Evolutionary conservation across 2,329 filamentous ascomycete species (phyloP).

Genomic region (Botrytis hyacinthi): DNA sequence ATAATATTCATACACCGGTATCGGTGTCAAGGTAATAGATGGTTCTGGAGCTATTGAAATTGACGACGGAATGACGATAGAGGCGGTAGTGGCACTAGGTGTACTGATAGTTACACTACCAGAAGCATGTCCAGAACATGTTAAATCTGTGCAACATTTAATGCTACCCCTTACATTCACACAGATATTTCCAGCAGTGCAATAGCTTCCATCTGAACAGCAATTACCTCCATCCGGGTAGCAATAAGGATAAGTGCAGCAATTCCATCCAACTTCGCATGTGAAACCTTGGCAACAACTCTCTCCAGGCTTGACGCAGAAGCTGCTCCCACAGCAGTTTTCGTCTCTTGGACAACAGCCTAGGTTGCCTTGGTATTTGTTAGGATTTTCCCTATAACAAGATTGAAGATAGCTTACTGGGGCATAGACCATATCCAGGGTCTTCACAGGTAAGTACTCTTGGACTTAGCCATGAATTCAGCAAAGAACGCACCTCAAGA

Average conservation of each 20-base stretch:
- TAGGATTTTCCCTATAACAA: no score
- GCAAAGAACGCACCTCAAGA: neutral
- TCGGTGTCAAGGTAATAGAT: neutral
- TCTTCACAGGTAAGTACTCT: neutral
- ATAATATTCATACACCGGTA: neutral
- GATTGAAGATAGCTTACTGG: neutral
- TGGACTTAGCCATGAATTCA: neutral
- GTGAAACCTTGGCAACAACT: conserved; percentile 1
- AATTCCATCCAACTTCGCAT: conserved; percentile 1
- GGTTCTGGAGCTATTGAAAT: neutral
- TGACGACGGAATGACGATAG: neutral
- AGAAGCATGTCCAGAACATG: neutral
- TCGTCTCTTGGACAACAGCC: neutral
- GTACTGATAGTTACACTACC: neutral
- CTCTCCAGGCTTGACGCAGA: neutral
- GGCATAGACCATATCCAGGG: neutral
- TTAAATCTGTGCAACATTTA: neutral
- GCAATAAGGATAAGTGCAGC: neutral
- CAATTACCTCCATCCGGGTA: neutral
- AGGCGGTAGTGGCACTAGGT: neutral
- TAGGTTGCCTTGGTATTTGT: neutral
- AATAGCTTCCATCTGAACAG: conserved; percentile 12
- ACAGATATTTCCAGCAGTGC: neutral
- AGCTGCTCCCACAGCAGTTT: neutral
- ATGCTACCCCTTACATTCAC: neutral